Evolutionary conservation across 2,329 filamentous ascomycete species (phyloP).

Genomic region (Colletotrichum eleusines): DNA sequence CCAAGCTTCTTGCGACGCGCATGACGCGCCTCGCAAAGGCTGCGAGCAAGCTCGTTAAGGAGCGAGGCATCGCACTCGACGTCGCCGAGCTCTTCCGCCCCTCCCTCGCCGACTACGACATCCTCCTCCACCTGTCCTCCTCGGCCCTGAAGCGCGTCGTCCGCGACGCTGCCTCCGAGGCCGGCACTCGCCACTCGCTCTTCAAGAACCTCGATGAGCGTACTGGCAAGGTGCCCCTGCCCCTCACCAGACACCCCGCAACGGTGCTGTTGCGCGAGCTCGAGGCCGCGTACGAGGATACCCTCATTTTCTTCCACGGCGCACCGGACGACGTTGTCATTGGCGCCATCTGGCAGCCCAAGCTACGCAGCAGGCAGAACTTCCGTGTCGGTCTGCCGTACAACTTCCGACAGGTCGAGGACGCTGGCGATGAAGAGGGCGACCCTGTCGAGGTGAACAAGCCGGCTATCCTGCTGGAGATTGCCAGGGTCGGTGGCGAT

Average conservation of each 20-base stretch:
- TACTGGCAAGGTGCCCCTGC: slow-evolving; percentile 57
- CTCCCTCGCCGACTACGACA: slow-evolving; percentile 83
- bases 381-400: slow-evolving; percentile 81
- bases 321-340: slow-evolving; percentile 66
- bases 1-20: slow-evolving; percentile 85
- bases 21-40: slow-evolving; percentile 86
- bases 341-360: slow-evolving; percentile 70
- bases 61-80: slow-evolving; percentile 65
- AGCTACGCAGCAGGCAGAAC: slow-evolving; percentile 62
- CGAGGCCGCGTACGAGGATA: slow-evolving; percentile 72
- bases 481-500: slow-evolving; percentile 75
- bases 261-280: slow-evolving; percentile 76
- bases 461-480: slow-evolving; percentile 76
- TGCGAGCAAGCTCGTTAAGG: slow-evolving; percentile 72
- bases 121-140: slow-evolving; percentile 79
- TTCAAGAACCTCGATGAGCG: slow-evolving; percentile 86
- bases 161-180: slow-evolving; percentile 53
- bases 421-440: slow-evolving; percentile 51
- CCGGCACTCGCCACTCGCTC: slow-evolving; percentile 57
- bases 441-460: slow-evolving; percentile 74
- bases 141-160: slow-evolving; percentile 61
- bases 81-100: slow-evolving; percentile 76
- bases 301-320: slow-evolving; percentile 85
- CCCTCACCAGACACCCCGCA: slow-evolving; percentile 71
- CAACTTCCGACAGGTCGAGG: slow-evolving; percentile 56